Conservation (phyloP, 768 basidiomycete species). For the Amanita rimosa region DNA sequence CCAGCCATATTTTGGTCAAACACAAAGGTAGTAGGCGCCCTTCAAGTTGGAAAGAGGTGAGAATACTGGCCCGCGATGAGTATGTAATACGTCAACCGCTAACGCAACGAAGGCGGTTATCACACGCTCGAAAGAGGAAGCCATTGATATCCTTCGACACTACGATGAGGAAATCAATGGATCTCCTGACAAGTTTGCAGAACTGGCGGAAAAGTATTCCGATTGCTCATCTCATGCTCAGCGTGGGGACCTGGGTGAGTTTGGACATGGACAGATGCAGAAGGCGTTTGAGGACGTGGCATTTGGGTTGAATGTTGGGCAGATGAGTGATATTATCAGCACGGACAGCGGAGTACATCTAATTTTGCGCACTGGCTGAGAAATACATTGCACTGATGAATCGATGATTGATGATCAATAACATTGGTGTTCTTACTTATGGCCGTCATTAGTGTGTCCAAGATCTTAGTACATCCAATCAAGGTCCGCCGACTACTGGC, state of each 20-base stretch:
- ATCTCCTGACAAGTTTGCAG: conserved; percentile 52
- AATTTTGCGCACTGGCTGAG: conserved; percentile 64
- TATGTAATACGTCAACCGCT: not conserved
- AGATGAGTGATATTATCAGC: conserved; percentile 74
- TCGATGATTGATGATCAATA: no score
- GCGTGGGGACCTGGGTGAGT: conserved; percentile 83
- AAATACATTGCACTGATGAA: no score
- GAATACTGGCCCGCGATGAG: conserved; percentile 11
- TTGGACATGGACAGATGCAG: conserved; percentile 87
- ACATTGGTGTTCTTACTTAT: no score
- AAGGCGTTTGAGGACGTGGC: conserved; percentile 92
- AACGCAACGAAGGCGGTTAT: conserved; percentile 49
- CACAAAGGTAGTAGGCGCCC: conserved; percentile 71
- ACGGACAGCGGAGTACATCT: conserved; percentile 95
- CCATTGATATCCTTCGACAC: conserved; percentile 62
- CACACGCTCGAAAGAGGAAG: conserved; percentile 81
- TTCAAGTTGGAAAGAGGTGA: conserved; percentile 77
- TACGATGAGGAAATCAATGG: conserved; percentile 53
- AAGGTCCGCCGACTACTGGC: conserved; percentile 45
- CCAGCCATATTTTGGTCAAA: conserved; percentile 94
- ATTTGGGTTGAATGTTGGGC: conserved; percentile 55
- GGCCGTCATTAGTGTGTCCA: no score
- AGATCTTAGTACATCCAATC: conserved; percentile 57
- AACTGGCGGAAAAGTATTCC: conserved; percentile 66
- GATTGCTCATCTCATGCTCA: conserved; percentile 84